Conservation (phyloP, 1,284 basidiomycete genomes). For the Cutaneotrichosporon sp. region DNA sequence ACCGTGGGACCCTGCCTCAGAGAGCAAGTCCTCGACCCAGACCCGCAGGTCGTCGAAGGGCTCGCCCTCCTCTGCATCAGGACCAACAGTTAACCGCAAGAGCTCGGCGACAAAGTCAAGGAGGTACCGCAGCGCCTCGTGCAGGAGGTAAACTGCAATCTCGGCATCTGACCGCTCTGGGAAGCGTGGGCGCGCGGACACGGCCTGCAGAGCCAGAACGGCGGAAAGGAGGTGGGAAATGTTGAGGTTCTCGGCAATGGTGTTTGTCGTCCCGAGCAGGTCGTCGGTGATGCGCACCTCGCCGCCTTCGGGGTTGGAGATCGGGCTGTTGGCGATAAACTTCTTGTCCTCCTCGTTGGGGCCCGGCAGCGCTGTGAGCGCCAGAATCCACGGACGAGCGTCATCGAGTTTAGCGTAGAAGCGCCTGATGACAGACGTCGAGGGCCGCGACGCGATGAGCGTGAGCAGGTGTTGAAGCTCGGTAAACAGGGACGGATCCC, state of each 20-base stretch:
- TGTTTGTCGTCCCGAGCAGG: slow-evolving; percentile 29
- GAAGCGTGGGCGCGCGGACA: slow-evolving; percentile 29
- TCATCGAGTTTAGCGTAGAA: slow-evolving; percentile 32
- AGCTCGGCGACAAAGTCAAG: slow-evolving; percentile 37
- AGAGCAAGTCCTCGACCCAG: slow-evolving; percentile 33
- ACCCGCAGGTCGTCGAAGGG: slow-evolving; percentile 29
- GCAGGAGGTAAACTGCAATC: slow-evolving; percentile 35
- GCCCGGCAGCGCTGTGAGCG: slow-evolving; percentile 31
- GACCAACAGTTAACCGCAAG: slow-evolving; percentile 24
- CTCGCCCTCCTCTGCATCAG: slow-evolving; percentile 20
- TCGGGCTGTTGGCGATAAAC: slow-evolving; percentile 27
- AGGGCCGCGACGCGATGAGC: slow-evolving; percentile 32
- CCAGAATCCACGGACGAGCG: slow-evolving; percentile 40
- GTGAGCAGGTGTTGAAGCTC: slow-evolving; percentile 36
- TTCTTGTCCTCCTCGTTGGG: slow-evolving; percentile 36
- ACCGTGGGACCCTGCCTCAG: slow-evolving; percentile 25
- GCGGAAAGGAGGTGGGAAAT: slow-evolving; percentile 39
- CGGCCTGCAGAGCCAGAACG: slow-evolving; percentile 34
- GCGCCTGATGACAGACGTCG: slow-evolving; percentile 32
- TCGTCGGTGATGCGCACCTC: slow-evolving; percentile 34
- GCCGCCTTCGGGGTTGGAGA: slow-evolving; percentile 25
- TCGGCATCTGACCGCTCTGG: slow-evolving; percentile 34
- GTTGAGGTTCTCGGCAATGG: slow-evolving; percentile 27
- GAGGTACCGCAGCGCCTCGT: slow-evolving; percentile 29
- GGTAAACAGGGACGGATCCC: slow-evolving; percentile 38